phyloP scores from a whole-genome alignment of 495 filamentous ascomycete species.

The Lophiostoma macrostomum region DNA sequence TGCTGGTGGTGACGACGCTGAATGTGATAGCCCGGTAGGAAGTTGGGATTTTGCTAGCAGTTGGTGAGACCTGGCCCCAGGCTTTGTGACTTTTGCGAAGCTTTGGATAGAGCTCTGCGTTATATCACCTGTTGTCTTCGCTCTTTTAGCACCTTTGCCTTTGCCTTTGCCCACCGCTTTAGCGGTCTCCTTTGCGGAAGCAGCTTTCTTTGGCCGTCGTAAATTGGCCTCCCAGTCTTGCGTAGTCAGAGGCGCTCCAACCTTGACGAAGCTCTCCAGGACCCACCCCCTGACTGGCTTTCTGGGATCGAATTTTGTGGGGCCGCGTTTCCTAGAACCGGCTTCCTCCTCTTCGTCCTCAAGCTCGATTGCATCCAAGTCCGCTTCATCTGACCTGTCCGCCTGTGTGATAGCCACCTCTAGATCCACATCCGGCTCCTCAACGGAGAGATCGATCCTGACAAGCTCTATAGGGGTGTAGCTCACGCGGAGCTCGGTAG shows the following conservation, averaged over 20 bases:
- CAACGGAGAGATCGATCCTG: slow-evolving; percentile 60
- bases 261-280: slow-evolving; percentile 63
- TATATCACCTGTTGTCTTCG: slow-evolving; percentile 16
- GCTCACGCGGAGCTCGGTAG: slow-evolving; percentile 71
- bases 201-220: slow-evolving; percentile 49
- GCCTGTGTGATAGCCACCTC: too few species aligned
- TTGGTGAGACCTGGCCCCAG: slow-evolving; percentile 17
- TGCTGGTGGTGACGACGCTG: not conserved
- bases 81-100: slow-evolving; percentile 35
- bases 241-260: slow-evolving; percentile 69
- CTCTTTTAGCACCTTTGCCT: slow-evolving; percentile 16
- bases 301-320: slow-evolving; percentile 65
- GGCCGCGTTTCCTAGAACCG: slow-evolving; percentile 53
- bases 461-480: slow-evolving; percentile 76
- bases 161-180: slow-evolving; percentile 21
- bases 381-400: slow-evolving; percentile 40
- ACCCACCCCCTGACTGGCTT: slow-evolving; percentile 70
- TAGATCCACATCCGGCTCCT: slow-evolving; percentile 46
- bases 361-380: slow-evolving; percentile 43
- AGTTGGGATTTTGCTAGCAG: slow-evolving; percentile 3
- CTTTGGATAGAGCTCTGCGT: slow-evolving; percentile 21
- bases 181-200: slow-evolving; percentile 26
- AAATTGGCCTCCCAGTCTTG: slow-evolving; percentile 71
- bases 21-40: not conserved
- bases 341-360: slow-evolving; percentile 31